Evolutionary conservation across 169 alveolate species (phyloP).

Genomic region (Theileria annulata): DNA sequence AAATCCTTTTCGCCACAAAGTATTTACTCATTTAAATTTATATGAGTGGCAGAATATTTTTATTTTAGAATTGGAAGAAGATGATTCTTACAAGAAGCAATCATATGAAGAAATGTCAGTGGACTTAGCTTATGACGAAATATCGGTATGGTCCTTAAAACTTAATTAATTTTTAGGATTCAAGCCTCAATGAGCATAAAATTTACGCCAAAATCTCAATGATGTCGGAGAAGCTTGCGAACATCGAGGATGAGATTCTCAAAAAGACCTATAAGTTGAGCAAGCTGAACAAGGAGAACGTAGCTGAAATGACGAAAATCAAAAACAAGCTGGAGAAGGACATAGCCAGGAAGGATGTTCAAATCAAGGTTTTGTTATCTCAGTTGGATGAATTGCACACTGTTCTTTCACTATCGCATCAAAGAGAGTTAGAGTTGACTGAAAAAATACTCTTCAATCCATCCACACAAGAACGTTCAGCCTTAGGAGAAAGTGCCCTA

Average conservation of each 20-base stretch:
- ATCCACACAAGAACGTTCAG: neutral
- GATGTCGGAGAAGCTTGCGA: constrained; percentile 57
- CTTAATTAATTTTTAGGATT: neutral
- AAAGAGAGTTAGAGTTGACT: constrained; percentile 54
- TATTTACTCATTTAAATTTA: neutral
- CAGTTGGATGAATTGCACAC: constrained; percentile 71
- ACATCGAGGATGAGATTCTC: constrained; percentile 53
- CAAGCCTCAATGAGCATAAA: constrained; percentile 24
- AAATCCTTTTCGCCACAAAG: neutral
- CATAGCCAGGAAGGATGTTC: constrained; percentile 52
- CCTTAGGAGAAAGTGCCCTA: neutral
- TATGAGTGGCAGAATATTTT: neutral
- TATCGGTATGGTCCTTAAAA: neutral
- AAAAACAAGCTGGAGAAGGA: constrained; percentile 53
- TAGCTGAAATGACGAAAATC: constrained; percentile 49
- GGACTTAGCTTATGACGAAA: neutral
- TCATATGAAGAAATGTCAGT: neutral
- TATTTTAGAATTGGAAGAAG: neutral
- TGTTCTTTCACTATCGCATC: constrained; percentile 65
- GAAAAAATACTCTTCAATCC: neutral
- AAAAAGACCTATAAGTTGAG: constrained; percentile 49
- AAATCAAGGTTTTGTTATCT: constrained; percentile 31
- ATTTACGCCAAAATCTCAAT: constrained; percentile 47
- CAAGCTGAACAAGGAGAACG: constrained; percentile 47
- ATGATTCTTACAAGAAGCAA: neutral